Evolutionary conservation across 805 yeast species (phyloP).

Genomic region (Komagataella pseudopastoris): DNA sequence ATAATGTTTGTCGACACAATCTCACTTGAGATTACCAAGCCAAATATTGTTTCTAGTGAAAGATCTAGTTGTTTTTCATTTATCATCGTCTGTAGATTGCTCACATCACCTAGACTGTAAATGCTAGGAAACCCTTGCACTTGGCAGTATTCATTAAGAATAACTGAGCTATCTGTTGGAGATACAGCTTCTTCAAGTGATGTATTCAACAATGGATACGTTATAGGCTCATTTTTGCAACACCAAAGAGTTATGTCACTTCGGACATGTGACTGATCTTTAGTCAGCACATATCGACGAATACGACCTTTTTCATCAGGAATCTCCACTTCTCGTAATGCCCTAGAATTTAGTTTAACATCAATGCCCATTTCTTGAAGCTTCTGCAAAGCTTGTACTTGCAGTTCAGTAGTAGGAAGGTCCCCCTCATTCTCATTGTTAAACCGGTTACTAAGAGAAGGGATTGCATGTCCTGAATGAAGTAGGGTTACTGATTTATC

Average conservation of each 20-base stretch:
- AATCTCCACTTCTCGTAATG: not conserved
- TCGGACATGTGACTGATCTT: slow-evolving; percentile 1
- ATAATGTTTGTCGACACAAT: slow-evolving; percentile 5
- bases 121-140: not conserved
- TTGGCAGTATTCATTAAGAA: slow-evolving; percentile 2
- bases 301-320: not conserved
- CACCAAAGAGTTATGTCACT: slow-evolving; percentile 5
- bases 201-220: slow-evolving; percentile 1
- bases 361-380: not conserved
- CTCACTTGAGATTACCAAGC: slow-evolving; percentile 3
- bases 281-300: slow-evolving; percentile 1
- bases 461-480: slow-evolving; percentile 24
- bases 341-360: not conserved
- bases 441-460: not conserved
- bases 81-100: slow-evolving; percentile 3
- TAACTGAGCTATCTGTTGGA: slow-evolving; percentile 2
- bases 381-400: not conserved
- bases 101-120: slow-evolving; percentile 5
- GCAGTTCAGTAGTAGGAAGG: not conserved
- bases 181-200: slow-evolving; percentile 1
- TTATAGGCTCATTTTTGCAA: slow-evolving; percentile 3
- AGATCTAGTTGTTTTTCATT: slow-evolving; percentile 2
- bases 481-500: slow-evolving; percentile 22
- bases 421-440: not conserved
- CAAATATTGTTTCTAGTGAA: slow-evolving; percentile 3